phyloP scores from a whole-genome alignment of 164 flowering plant genomes.

The Vitis rotundifolia region DNA sequence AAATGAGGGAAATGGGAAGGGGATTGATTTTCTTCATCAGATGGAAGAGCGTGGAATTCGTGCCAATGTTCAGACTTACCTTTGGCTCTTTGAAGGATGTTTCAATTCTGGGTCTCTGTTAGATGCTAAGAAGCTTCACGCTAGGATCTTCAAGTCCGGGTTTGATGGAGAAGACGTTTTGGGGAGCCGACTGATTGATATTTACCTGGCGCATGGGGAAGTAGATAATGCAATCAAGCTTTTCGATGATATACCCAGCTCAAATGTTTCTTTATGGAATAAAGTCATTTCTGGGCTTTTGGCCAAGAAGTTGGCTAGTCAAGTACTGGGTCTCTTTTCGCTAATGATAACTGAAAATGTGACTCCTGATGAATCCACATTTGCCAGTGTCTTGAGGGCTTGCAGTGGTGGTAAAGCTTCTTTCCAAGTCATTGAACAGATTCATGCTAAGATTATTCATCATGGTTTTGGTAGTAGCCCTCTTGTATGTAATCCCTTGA shows the following conservation, averaged over 20 bases:
- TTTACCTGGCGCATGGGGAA: constrained; percentile 20
- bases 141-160: constrained; percentile 31
- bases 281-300: constrained; percentile 21
- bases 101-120: constrained; percentile 21
- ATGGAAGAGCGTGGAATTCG: constrained; percentile 27
- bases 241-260: constrained; percentile 30
- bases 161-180: constrained; percentile 21
- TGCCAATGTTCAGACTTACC: constrained; percentile 25
- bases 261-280: constrained; percentile 25
- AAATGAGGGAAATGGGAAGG: constrained; percentile 9
- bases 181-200: constrained; percentile 15
- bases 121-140: constrained; percentile 25
- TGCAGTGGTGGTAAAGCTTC: constrained; percentile 21
- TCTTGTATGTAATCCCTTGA: constrained; percentile 31
- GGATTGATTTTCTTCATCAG: constrained; percentile 9
- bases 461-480: constrained; percentile 27
- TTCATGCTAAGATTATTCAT: constrained; percentile 32
- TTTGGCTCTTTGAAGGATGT: constrained; percentile 27
- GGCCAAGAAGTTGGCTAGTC: constrained; percentile 10
- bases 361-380: constrained; percentile 24
- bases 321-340: constrained; percentile 19
- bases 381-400: constrained; percentile 28
- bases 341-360: constrained; percentile 22
- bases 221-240: constrained; percentile 23
- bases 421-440: constrained; percentile 22